Evolutionary conservation across 768 basidiomycete genomes (phyloP), one percentile per base, ranked within the genome.

Genomic region (Tylopilus plumbeoviolaceoides): DNA sequence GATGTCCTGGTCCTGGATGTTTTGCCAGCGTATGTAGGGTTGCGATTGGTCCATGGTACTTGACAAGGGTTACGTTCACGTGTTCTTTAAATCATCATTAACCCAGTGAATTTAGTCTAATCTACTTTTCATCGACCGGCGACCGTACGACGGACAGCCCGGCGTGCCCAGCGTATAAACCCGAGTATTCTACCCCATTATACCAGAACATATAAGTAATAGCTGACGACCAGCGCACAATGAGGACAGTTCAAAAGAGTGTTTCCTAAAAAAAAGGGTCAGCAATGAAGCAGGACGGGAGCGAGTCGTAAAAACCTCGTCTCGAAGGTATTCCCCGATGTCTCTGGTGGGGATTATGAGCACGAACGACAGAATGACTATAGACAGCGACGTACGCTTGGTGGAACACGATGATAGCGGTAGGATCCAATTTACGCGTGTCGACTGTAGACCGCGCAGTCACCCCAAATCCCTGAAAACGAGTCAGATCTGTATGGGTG

Each of bases 291-390:
- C 23, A 23, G 20, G 17, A 9, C 28, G 46, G 31, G 15, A 56
- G 21, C 11, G 7, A 17, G 20, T 53, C 2, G 36, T 21, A 63
- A 74, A 63, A 54, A 91, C 95, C 78, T 98, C 97, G 66, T 99
- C 97, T 62, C 97, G 85, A 28, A 99, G 75, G 69, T 98, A 99
- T 76, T 99, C 97, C 52, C 97, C 97, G 21, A 98, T 91, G 71
- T 99, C 97, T 44, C 93, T 97, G 64, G 44, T 42, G 28, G 15
- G 8, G 7, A 48, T 18, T 20, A 49, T 55, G 38, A 63, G 45
- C 48, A 40, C 48, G 27, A 48, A 45, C 27, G 46, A 27, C 39
- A 7, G 50, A 20, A 21, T 15, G 23, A 31, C 15, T 1, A 23
- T 17, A 25, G 52, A 46, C 43, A 25, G 31, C 27, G 43, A 49